Evolutionary conservation across 495 filamentous ascomycete genomes (phyloP), one percentile per base, ranked within the genome.

Genomic region (Friedmanniomyces endolithicus): DNA sequence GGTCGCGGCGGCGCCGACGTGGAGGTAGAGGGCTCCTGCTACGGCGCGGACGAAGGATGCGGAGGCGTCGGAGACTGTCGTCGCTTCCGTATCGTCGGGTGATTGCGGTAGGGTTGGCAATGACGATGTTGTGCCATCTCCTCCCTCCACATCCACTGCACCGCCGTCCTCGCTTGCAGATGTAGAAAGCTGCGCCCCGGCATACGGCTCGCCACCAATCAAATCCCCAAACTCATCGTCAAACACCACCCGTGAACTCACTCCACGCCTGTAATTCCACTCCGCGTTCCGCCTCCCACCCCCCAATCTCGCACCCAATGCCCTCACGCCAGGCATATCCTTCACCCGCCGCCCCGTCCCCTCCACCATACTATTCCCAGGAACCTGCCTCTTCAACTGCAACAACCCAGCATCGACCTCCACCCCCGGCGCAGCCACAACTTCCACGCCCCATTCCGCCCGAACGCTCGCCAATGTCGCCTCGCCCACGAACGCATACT

Each of bases 381-480:
- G 77, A 31, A 72, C 68, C 34, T 83, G 48, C 44, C 78, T 69
- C 50, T 72, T 75, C 70, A 87, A 92, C 67, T 97, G 94, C 39
- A 98, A 75, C n/a, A 90, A 71, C 11, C 92, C 94, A 1, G 90
- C 85, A 68, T 98, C 90, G 52, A 97, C 90, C 70, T 97, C 87
- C 44, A 78, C 83, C 20, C 88, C 90, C 0, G 92, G 90, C 33
- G 78, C 80, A 8, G 86, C 84, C 16, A 86, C 92, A 35, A 72
- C 63, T 62, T 97, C 90, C 16, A 96, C 79, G 70, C 94, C 92
- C 90, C 92, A 98, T 69, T 89, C 86, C 33, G 74, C 70, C 0
- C 84, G 76, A 56, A 96, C 77, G 0, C 78, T 70, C 24, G 78
- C 70, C 20, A 97, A 78, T 0, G 88, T 76, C 51, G 78, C 76